Base-by-base conservation (phyloP, 2,329 filamentous ascomycete species). In the Colletotrichum tropicale region DNA sequence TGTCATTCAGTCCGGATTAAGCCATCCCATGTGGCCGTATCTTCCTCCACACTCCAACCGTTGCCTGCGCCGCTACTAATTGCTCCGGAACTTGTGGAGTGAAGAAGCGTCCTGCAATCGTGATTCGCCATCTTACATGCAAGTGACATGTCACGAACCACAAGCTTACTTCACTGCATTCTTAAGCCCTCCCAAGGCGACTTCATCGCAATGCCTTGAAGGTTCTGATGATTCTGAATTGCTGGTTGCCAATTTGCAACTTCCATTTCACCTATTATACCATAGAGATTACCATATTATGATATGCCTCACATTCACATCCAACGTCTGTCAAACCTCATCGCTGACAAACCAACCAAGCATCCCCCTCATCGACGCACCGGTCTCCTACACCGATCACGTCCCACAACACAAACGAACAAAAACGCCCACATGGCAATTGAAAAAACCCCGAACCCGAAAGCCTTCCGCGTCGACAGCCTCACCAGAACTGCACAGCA, bases 371-470 rank as follows among this genome's bases (percentile, higher is more conserved):
- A 62, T 13, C 13, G 24, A 21, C 13, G 24, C 36, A 8, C 58
- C 36, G 65, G 32, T 62, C 28, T 55, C 66, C n/a, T 18, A 55
- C 67, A 61, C 62, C 62, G 69, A 67, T 67, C 43, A 36, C 32
- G 62, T 72, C 21, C 6, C 62, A 64, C 62, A 38, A 71, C 65
- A 61, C 36, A 52, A 30, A 38, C 28, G 30, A 64, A 43, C 34
- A 64, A 32, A 21, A 21, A 43, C 34, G 24, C 60, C 52, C 62
- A 60, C 62, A 67, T 58, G 66, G 52, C 52, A 71, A 43, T 21
- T 15, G 13, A 2, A 61, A 61, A 13, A 69, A 9, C 9, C 36
- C 70, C 36, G 28, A 55, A 48, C 36, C 34, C 28, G 64, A 21
- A 15, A 21, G 15, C 36, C 1, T 32, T 2, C 6, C 55, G 48